Conservation (phyloP, 2,329 filamentous ascomycete species). For the Xylaria hypoxylon region DNA sequence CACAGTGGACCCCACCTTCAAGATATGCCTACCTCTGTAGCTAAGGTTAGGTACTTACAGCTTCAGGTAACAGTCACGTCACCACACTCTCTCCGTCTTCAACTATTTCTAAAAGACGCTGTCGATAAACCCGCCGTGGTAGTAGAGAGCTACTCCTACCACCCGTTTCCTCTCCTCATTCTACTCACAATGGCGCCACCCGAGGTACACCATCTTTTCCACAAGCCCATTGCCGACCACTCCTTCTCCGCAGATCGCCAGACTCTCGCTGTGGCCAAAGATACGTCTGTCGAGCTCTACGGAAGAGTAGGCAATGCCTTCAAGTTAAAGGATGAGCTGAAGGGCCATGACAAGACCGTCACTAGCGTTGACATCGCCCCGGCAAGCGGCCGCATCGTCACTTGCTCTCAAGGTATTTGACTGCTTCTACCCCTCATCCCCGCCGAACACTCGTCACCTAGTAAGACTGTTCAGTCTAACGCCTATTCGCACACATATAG, state of each 20-base stretch:
- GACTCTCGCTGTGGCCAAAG: constrained; percentile 89
- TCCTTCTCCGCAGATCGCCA: constrained; percentile 94
- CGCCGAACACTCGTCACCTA: background rate
- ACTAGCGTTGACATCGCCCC: constrained; percentile 97
- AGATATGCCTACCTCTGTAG: too few relatives aligned
- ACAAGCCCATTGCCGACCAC: constrained; percentile 95
- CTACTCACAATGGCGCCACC: constrained; percentile 75
- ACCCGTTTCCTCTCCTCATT: constrained; percentile 44
- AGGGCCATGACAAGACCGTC: constrained; percentile 96
- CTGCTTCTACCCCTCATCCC: constrained; percentile 39
- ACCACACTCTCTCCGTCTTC: background rate
- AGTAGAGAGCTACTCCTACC: constrained; percentile 99
- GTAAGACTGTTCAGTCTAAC: constrained; percentile 3
- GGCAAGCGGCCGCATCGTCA: constrained; percentile 90
- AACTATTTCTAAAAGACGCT: background rate
- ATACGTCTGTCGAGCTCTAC: constrained; percentile 92
- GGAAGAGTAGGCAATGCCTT: constrained; percentile 77
- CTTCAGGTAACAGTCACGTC: constrained; percentile 18
- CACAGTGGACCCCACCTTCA: background rate
- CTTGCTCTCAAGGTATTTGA: constrained; percentile 86
- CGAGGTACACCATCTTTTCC: constrained; percentile 96
- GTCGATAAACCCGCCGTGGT: constrained; percentile 61
- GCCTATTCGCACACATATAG: constrained; percentile 57
- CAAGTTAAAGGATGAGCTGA: constrained; percentile 89
- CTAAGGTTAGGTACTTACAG: background rate